Evolutionary conservation across 1,139 yeast genomes (phyloP), one percentile per base, ranked within the genome.

Genomic region (Saccharomyces pastorianus): DNA sequence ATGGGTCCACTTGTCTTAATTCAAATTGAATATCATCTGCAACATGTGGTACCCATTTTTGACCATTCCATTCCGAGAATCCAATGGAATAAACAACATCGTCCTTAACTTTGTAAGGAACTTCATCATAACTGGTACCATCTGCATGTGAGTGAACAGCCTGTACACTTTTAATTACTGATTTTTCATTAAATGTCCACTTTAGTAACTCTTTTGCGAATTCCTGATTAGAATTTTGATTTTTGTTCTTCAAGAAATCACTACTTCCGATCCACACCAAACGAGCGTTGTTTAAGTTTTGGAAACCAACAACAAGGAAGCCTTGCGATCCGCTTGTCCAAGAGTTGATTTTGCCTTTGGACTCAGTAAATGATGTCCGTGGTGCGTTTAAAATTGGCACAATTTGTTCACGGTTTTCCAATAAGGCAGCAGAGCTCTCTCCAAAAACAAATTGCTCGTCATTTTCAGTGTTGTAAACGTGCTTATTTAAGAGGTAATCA

Each of bases 1-100:
- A 93, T 51, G 99, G 99, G 70, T 93, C 98, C 62, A 95, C 81
- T 95, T 95, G 85, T 64, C 81, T 83, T 70, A 91, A 83, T 61
- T 90, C 90, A 58, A 95, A 74, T 73, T 95, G 99, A 52, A 90
- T 72, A 58, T 83, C 85, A 49, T 74, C 72, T 7, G 79, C 69
- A 31, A 68, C 61, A 66, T 70, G 90, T 28, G 96, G 96, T 29
- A 71, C 76, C 96, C 96, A 93, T 56, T 74, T 64, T 20, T 66
- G 61, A 26, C 80, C 80, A 55, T 76, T 73, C 80, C 85, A 85
- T 67, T 85, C 81, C 47, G 88, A 78, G 6, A 91, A 71, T 8
- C 84, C 87, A 56, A 88, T 79, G 52, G 84, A 77, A 66, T 84
- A 87, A 53, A 73, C 70, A 6, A 83, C 79, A n/a, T 76, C 75